Conservation (phyloP, 2,329 filamentous ascomycete genomes). For the Fragosphaeria purpurea region DNA sequence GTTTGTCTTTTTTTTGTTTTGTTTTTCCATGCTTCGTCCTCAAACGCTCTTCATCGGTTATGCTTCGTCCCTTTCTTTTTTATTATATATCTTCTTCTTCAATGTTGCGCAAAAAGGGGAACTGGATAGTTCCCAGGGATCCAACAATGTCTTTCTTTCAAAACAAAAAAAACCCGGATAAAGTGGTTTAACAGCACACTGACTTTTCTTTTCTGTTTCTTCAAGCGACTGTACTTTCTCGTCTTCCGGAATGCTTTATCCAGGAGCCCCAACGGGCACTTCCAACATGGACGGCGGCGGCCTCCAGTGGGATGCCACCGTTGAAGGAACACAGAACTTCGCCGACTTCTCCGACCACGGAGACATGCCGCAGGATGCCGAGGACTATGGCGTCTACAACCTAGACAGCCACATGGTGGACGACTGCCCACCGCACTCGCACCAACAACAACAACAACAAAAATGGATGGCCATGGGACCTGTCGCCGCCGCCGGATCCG, state of each 20-base stretch:
- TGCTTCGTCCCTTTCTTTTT: conserved; percentile 9
- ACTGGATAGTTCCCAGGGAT: not conserved
- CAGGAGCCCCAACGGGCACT: conserved; percentile 17
- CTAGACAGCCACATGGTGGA: conserved; percentile 34
- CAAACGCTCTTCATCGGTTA: conserved; percentile 6
- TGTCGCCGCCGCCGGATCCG: conserved; percentile 26
- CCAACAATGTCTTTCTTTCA: too few species aligned
- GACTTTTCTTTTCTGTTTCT: conserved; percentile 24
- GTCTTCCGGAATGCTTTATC: conserved; percentile 44
- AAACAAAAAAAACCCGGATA: conserved; percentile 7
- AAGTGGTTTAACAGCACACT: conserved; percentile 45
- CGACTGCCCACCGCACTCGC: conserved; percentile 21
- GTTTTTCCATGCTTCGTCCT: not conserved
- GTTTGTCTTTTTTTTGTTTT: conserved; percentile 1
- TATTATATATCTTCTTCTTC: conserved; percentile 14
- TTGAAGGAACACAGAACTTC: conserved; percentile 53
- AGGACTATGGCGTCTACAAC: conserved; percentile 42
- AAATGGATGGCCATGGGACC: conserved; percentile 30
- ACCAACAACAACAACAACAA: not conserved
- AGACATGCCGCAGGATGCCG: conserved; percentile 39
- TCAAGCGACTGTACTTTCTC: conserved; percentile 45
- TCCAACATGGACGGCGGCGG: conserved; percentile 43
- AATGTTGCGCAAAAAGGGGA: not conserved
- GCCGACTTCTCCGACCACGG: conserved; percentile 41
- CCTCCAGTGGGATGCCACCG: conserved; percentile 46